Base-by-base conservation (phyloP, 2,329 filamentous ascomycete genomes). In the Fusarium udum region DNA sequence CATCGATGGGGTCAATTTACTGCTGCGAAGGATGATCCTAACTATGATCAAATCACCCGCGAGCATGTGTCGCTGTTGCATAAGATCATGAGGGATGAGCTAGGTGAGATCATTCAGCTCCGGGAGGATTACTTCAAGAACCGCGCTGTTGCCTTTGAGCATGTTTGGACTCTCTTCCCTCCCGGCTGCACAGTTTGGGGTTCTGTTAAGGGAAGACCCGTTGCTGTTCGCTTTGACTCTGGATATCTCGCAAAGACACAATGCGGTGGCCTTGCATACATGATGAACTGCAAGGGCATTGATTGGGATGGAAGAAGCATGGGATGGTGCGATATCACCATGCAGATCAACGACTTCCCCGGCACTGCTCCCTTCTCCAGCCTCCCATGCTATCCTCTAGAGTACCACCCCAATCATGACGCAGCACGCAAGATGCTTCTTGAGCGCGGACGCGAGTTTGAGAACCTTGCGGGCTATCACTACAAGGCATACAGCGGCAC, bases 1-100 rank as follows among this genome's bases (percentile, higher is more conserved):
- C 90, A 93, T 79, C 86, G 91, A 37, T 93, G 91, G 90, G 81
- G 84, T 4, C 76, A 82, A 12, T 84, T 91, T 42, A 73, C 78
- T 15, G 77, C 81, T 8, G 83, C 84, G 31, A 80, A 84, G 48
- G 77, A 85, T 15, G 82, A 84, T 37, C 74, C 83, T 13, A 77
- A 81, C 4, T 79, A 83, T 39, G 86, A 89, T 22, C 74, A 73
- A 2, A 37, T 64, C 24, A 85, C 85, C 4, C 85, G 83, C 51
- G 80, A 84, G 36, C 87, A 90, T 71, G 76, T 88, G 5, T 75
- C 82, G 12, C 75, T 90, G 0, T 78, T 91, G 15, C 81, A 84
- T 68, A 80, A 81, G 36, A 83, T 87, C 26, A 79, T 91, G 32
- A 81, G 84, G 51, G 82, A 83, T 24, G 88, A 90, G 74, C 82